Conservation (phyloP, 495 filamentous ascomycete species). For the Neurospora sp. region DNA sequence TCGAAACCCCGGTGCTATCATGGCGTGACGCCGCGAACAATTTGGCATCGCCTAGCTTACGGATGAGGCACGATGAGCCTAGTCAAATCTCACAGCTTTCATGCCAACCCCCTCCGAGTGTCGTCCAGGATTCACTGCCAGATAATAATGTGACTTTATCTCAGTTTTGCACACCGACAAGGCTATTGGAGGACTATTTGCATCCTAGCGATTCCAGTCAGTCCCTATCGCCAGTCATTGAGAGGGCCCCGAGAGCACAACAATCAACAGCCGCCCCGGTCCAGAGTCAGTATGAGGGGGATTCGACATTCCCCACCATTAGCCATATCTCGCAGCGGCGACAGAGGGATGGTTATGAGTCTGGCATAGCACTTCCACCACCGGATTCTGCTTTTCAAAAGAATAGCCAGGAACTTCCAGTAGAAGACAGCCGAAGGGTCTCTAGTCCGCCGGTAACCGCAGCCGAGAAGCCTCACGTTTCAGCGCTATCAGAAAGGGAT, state of each 20-base stretch:
- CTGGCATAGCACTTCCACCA: not conserved
- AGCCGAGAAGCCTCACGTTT: not conserved
- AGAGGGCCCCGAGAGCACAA: not conserved
- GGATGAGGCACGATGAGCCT: not conserved
- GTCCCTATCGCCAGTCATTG: not conserved
- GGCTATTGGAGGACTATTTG: conserved; percentile 32
- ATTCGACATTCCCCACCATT: not conserved
- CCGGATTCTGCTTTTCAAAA: not conserved
- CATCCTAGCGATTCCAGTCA: conserved; percentile 21
- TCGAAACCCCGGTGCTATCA: conserved; percentile 28
- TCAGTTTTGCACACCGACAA: conserved; percentile 29
- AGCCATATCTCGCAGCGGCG: not conserved
- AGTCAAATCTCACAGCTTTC: conserved; percentile 12
- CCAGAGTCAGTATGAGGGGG: not conserved
- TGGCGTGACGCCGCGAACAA: conserved; percentile 39
- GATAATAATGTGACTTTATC: conserved; percentile 17
- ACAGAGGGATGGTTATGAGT: not conserved
- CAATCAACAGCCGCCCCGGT: not conserved
- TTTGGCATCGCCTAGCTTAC: conserved; percentile 27
- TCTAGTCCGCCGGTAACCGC: not conserved
- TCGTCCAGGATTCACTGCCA: conserved; percentile 32
- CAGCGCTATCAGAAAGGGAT: not conserved
- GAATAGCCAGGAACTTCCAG: not conserved
- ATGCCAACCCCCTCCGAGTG: conserved; percentile 29
- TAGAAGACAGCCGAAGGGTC: not conserved